A percentile compares a stretch with the other conserved stretches of the same genome.
phyloP scores from a whole-genome alignment of 495 filamentous ascomycete genomes.

The Paragyromitra xinjiangensis region DNA sequence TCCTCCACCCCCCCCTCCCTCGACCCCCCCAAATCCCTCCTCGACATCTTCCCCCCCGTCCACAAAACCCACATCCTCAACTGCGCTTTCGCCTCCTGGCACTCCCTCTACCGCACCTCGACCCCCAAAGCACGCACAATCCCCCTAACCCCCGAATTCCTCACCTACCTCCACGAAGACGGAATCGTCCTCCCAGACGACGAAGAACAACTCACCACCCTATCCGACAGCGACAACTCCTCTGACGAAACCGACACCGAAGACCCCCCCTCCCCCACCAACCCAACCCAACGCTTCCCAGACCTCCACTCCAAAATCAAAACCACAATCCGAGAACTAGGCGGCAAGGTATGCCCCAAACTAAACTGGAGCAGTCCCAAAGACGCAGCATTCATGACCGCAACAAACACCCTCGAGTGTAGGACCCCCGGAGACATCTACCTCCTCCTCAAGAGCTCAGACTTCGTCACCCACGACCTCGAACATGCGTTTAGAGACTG shows the following conservation, averaged over 20 bases:
- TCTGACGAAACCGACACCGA: constrained; percentile 59
- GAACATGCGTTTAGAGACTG: constrained; percentile 91
- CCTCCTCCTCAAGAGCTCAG: constrained; percentile 86
- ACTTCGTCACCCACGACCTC: constrained; percentile 92
- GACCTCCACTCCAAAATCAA: constrained; percentile 80
- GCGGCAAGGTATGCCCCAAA: constrained; percentile 86
- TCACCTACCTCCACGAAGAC: constrained; percentile 88
- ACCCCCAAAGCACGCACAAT: constrained; percentile 87
- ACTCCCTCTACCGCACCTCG: constrained; percentile 75
- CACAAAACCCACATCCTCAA: constrained; percentile 86
- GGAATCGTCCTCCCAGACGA: constrained; percentile 85
- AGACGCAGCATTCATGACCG: constrained; percentile 93
- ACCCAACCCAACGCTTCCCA: constrained; percentile 63
- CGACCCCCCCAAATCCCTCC: constrained; percentile 63
- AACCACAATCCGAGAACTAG: constrained; percentile 76
- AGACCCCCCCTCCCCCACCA: constrained; percentile 32
- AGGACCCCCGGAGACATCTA: constrained; percentile 88
- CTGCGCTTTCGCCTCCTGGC: constrained; percentile 94
- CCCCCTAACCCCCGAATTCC: constrained; percentile 75
- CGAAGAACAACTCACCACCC: constrained; percentile 57
- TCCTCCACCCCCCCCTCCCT: constrained; percentile 11
- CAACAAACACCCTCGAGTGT: constrained; percentile 91
- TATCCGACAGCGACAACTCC: constrained; percentile 60
- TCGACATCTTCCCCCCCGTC: constrained; percentile 74
- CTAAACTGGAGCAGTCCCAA: constrained; percentile 97